A percentile compares a stretch with the other conserved stretches of the same genome.
Evolutionary conservation across 441 rosid species (phyloP).

Genomic region (Kokia cookei): DNA sequence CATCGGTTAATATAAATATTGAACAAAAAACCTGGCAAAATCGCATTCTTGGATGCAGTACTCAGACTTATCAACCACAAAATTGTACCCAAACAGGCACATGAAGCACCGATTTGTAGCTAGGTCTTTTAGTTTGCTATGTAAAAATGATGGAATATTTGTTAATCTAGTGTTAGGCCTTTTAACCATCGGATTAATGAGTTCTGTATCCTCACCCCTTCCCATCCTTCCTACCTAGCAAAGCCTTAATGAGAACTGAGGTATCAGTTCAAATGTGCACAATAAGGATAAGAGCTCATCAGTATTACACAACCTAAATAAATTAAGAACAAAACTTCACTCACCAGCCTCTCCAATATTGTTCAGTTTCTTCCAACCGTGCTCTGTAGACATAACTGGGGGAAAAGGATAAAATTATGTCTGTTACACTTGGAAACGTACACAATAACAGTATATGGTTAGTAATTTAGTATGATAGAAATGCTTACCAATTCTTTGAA

Average conservation of each 20-base stretch:
- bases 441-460: neutral
- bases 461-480: neutral
- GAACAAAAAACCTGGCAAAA: neutral
- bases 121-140: neutral
- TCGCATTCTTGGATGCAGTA: neutral
- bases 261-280: neutral
- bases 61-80: neutral
- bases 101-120: neutral
- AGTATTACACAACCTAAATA: neutral
- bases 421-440: conserved; percentile 6
- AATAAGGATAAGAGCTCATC: neutral
- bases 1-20: neutral
- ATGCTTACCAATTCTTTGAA: conserved; percentile 70
- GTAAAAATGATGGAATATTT: neutral
- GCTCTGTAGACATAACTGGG: conserved; percentile 75
- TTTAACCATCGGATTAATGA: neutral
- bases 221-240: neutral
- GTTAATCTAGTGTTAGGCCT: neutral
- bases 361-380: conserved; percentile 71
- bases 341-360: conserved; percentile 97
- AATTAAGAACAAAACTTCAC: conserved; percentile 4
- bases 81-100: neutral
- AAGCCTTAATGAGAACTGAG: neutral
- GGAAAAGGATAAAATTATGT: conserved; percentile 9
- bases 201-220: neutral